Percentiles rank a stretch among this genome's conserved stretches.
These are phyloP conservation scores for Podila epigama DNA, from an alignment of 192 early-diverging fungal species.

Conservation along the genomic window DNA sequence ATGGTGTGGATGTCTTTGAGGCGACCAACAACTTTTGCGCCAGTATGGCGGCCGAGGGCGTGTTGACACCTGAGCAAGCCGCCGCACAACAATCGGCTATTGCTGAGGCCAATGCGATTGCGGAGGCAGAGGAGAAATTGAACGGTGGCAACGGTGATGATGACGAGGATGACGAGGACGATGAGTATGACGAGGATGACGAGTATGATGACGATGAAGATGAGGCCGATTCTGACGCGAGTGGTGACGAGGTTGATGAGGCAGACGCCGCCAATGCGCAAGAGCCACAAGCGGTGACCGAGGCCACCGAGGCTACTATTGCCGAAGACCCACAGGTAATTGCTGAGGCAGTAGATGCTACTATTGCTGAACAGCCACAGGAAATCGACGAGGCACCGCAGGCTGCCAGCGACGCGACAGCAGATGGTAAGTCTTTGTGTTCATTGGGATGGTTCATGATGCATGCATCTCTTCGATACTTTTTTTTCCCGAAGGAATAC, in stretches of 20 bases:
- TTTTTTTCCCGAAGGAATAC: too few relatives aligned
- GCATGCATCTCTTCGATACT: not conserved
- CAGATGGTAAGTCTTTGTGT: not conserved
- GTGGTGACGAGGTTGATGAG: not conserved
- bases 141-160: not conserved
- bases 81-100: constrained; percentile 5
- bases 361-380: too few relatives aligned
- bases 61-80: not conserved
- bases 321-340: not conserved
- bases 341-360: not conserved
- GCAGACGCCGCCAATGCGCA: not conserved
- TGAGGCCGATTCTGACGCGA: not conserved
- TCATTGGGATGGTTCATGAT: not conserved
- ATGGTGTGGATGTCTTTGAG: constrained; percentile 5
- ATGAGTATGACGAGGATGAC: not conserved
- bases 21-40: not conserved
- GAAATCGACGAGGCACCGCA: not conserved
- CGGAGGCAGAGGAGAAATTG: not conserved
- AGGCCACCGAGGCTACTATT: not conserved
- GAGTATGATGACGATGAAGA: not conserved
- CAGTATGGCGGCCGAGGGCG: not conserved
- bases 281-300: not conserved
- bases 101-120: not conserved
- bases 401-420: not conserved
- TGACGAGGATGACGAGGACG: not conserved